Base-by-base conservation (phyloP, 169 alveolate species). In the Plasmodium fragile region DNA sequence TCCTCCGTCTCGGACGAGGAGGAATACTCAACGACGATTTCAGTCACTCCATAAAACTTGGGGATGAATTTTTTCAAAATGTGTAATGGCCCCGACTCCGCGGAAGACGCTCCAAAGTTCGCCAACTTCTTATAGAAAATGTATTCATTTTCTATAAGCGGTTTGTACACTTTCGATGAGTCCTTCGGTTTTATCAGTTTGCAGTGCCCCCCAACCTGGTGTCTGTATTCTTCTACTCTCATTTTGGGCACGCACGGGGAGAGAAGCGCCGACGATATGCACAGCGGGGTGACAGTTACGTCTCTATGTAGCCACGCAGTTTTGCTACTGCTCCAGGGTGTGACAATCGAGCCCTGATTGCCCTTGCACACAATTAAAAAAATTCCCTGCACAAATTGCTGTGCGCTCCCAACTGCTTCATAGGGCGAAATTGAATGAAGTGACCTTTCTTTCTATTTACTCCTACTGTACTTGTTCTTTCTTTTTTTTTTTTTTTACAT, bases 151-250 rank as follows among this genome's bases (percentile, higher is more conserved):
- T 95, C 97, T 32, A 72, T 92, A 36, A 93, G 73, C 2, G 97
- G 97, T 82, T 95, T 95, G 73, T 93, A 95, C 22, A 95, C 96
- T 80, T 93, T 93, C 53, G 96, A 93, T 34, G 96, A 92, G 72
- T 93, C 96, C 49, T 91, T 83, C 49, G 96, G 96, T 92, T 95
- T 95, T 43, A 95, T 69, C 65, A 95, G 70, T 52, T 95, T 95
- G 43, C 94, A 92, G 81, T 95, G 97, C 28, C 97, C 97, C 11
- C 97, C 97, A 25, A 95, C 97, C 71, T 95, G 97, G 90, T 95
- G 97, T 32, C 97, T 72, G 84, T 95, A 95, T 77, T 77, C 95
- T 77, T 95, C 97, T 59, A 95, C 87, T 71, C 49, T 36, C 96
- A 94, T 94, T 79, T 83, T 78, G 75, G 75, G 11, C 13, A 4